These are phyloP conservation scores for Anethum foeniculum DNA, from an alignment of 140 eudicot species.

Conservation along the genomic window DNA sequence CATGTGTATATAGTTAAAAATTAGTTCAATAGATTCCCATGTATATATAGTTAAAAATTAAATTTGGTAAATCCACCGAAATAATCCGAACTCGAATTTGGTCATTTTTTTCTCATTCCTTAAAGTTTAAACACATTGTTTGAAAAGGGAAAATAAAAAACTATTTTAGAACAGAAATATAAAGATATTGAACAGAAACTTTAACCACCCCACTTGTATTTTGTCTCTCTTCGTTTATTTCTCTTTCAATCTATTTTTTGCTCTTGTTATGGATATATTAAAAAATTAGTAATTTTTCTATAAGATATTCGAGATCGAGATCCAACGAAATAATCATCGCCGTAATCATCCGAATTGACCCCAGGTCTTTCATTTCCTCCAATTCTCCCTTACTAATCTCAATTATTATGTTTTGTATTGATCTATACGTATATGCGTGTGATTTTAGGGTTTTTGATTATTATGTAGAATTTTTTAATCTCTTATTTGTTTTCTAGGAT, in stretches of 20 bases:
- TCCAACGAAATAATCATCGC: neutral
- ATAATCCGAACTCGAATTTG: too few relatives aligned
- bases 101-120: too few relatives aligned
- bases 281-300: too few relatives aligned
- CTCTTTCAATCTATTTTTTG: too few relatives aligned
- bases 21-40: too few relatives aligned
- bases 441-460: neutral
- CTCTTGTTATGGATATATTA: too few relatives aligned
- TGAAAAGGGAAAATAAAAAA: too few relatives aligned
- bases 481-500: neutral
- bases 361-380: conserved; percentile 9
- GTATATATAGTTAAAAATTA: too few relatives aligned
- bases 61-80: too few relatives aligned
- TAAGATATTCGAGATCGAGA: conserved; percentile 2
- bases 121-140: too few relatives aligned
- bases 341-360: neutral
- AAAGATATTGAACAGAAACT: neutral
- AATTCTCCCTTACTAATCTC: neutral
- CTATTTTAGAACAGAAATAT: too few relatives aligned
- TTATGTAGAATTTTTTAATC: neutral
- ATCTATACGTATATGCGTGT: neutral
- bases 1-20: too few relatives aligned
- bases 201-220: neutral
- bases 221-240: neutral
- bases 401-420: neutral